Base-by-base conservation (phyloP, 140 eudicot genomes). In the Cichorium intybus region DNA sequence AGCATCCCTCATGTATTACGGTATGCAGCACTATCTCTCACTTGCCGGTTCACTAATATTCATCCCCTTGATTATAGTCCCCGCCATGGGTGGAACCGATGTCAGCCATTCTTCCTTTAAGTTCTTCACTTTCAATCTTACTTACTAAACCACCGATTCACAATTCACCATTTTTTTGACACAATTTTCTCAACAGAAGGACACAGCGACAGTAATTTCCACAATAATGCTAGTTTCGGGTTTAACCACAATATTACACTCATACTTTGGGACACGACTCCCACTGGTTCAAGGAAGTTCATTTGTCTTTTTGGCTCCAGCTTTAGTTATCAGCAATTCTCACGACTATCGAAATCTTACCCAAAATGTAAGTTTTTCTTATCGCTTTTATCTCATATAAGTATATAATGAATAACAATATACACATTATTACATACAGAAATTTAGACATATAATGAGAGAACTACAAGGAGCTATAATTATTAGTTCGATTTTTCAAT, bases 231-330 rank as follows among this genome's bases (percentile, higher is more conserved):
- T 93, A 8, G 85, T 93, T 27, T 81, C 99, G 23, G 99, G 99
- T 60, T 41, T 88, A 57, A 78, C 99, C 53, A 93, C 99, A 41
- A 72, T 93, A 57, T 74, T 85, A 53, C 93, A 93, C 59, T 61
- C 93, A 15, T 84, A 74, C 75, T 84, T 93, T 59, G 99, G 99
- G 52, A 93, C 99, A 48, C 94, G 99, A 0, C 86, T 93, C 66
- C 99, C 99, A 24, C 68, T 93, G 76, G 97, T 93, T 71, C 99
- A 93, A 80, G 99, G 99, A 77, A 86, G 99, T 71, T 93, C 99
- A 23, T 93, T 93, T 64, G 95, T 93, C 35, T 89, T 83, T 79
- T 60, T 88, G 80, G 95, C 99, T 45, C 97, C 97, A 8, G 99
- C 88, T 67, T 82, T 93, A 68, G 97, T 85, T 48, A 86, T 93